A percentile compares a stretch with the other conserved stretches of the same genome.
Conservation (phyloP, 345 rosid genomes). For the Theobroma cacao region DNA sequence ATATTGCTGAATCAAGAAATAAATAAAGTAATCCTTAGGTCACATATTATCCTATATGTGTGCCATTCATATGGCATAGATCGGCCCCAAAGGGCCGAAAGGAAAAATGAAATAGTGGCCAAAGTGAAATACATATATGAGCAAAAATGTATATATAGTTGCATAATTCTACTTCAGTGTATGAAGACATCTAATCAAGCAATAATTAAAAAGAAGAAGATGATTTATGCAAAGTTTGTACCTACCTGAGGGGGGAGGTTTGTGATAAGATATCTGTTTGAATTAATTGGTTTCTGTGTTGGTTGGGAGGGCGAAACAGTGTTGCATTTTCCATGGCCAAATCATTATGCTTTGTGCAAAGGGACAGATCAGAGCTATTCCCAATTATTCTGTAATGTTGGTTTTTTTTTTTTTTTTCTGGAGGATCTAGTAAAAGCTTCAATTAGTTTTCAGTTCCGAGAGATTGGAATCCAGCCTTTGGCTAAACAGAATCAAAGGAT, state of each 20-base stretch:
- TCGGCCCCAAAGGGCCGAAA: too few species aligned
- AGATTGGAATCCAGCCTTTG: background rate
- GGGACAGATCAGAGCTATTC: background rate
- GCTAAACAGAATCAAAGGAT: background rate
- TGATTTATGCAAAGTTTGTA: background rate
- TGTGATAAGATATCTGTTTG: background rate
- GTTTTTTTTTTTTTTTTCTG: background rate
- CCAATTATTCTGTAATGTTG: background rate
- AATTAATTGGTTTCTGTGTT: background rate
- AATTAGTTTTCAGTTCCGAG: background rate
- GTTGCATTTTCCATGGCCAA: background rate
- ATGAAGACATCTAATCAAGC: background rate
- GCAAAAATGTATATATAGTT: background rate
- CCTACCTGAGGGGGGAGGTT: background rate
- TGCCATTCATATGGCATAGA: too few species aligned
- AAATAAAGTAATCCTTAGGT: too few species aligned
- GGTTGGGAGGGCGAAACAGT: background rate
- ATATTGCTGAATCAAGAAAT: too few species aligned
- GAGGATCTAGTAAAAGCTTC: background rate
- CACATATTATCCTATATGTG: too few species aligned
- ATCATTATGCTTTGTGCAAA: background rate
- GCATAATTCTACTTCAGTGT: background rate
- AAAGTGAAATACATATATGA: too few species aligned
- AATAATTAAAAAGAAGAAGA: background rate
- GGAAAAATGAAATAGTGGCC: too few species aligned